These are phyloP conservation scores for Neocatenulostroma microsporum DNA, from an alignment of 2,329 filamentous ascomycete species.

Conservation along the genomic window DNA sequence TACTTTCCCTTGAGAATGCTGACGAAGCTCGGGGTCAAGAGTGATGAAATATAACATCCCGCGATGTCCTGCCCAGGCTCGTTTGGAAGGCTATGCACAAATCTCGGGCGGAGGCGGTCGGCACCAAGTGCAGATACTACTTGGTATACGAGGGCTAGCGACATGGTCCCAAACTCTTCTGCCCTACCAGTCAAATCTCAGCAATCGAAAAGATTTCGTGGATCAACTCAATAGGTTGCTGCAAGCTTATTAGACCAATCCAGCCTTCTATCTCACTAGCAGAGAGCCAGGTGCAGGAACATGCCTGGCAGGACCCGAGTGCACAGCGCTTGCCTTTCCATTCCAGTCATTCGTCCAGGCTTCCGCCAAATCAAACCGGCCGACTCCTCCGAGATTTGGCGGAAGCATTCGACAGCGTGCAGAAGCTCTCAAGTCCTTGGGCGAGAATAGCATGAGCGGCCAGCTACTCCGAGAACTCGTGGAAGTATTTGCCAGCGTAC, in stretches of 20 bases:
- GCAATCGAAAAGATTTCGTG: neutral
- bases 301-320: neutral
- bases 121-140: slow-evolving; percentile 1
- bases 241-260: slow-evolving; percentile 6
- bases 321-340: slow-evolving; percentile 3
- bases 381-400: no score
- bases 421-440: no score
- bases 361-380: no score
- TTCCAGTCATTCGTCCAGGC: no score
- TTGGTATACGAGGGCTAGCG: slow-evolving; percentile 5
- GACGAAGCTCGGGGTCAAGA: neutral
- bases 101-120: neutral
- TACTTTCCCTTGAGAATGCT: no score
- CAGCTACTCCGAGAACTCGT: no score
- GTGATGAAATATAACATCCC: neutral
- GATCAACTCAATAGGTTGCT: neutral
- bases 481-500: no score
- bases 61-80: slow-evolving; percentile 1
- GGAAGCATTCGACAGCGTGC: no score
- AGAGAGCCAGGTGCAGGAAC: neutral
- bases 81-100: slow-evolving; percentile 3
- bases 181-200: neutral
- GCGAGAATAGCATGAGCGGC: no score
- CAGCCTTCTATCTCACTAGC: neutral
- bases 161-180: slow-evolving; percentile 1